A percentile compares a stretch with the other conserved stretches of the same genome.
These are phyloP conservation scores for Talaromyces wortmannii DNA, from an alignment of 495 filamentous ascomycete genomes.

Conservation along the genomic window DNA sequence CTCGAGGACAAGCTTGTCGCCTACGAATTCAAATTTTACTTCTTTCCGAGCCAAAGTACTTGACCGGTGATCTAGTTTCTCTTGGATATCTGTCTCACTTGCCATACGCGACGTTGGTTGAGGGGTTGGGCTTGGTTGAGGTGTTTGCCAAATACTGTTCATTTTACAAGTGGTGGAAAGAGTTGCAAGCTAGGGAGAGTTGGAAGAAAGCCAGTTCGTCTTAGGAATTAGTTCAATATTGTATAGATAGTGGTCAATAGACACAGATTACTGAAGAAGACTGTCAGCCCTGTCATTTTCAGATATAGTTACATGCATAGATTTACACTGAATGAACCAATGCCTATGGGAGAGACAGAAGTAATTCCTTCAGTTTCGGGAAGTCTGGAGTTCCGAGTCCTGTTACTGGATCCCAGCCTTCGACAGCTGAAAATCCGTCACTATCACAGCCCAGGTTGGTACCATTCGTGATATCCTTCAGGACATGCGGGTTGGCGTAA, in stretches of 20 bases:
- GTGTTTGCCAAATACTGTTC: background rate
- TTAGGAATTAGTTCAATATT: background rate
- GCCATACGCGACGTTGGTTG: no score
- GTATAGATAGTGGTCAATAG: no score
- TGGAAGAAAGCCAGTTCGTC: background rate
- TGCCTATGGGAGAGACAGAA: constrained; percentile 12
- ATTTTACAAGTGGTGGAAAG: background rate
- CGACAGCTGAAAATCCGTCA: constrained; percentile 39
- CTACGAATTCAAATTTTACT: no score
- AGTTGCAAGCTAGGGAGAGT: background rate
- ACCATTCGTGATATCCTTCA: constrained; percentile 44
- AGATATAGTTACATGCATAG: no score
- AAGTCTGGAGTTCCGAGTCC: constrained; percentile 40
- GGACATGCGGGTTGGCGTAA: constrained; percentile 36
- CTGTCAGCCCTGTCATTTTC: no score
- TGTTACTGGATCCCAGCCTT: constrained; percentile 43
- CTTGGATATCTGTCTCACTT: no score
- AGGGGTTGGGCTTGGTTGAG: no score
- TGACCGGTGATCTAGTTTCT: no score
- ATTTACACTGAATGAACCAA: no score
- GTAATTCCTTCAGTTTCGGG: constrained; percentile 23
- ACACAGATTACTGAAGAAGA: no score
- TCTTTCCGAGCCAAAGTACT: no score
- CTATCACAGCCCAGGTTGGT: constrained; percentile 40
- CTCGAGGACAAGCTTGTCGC: no score